phyloP scores from a whole-genome alignment of 306 rosid genomes.

The Prunus davidiana region DNA sequence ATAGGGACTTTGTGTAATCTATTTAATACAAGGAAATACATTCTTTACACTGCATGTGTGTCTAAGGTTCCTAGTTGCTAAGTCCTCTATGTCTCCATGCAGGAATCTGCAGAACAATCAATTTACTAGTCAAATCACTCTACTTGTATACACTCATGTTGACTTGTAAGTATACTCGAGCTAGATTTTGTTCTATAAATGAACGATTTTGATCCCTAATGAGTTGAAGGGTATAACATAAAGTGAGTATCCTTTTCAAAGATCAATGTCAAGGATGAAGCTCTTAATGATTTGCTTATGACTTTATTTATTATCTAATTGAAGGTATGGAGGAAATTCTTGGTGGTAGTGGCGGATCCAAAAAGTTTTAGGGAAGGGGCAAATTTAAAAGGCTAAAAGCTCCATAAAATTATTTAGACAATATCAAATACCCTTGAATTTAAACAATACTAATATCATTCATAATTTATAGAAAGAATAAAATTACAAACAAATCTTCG shows the following conservation, averaged over 20 bases:
- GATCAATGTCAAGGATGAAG: constrained; percentile 13
- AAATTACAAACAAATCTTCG: no score
- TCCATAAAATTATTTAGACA: no score
- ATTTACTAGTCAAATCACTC: constrained; percentile 66
- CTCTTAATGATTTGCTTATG: constrained; percentile 10
- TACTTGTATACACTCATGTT: constrained; percentile 66
- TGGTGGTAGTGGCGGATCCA: constrained; percentile 31
- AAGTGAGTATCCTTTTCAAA: constrained; percentile 40
- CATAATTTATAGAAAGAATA: no score
- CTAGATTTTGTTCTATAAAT: neutral
- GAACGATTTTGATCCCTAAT: constrained; percentile 66
- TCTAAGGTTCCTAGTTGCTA: constrained; percentile 12
- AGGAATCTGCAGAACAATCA: constrained; percentile 77
- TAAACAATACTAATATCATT: no score
- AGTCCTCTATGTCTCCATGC: constrained; percentile 26
- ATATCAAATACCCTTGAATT: neutral
- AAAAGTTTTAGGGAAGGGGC: neutral
- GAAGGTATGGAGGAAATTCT: constrained; percentile 80
- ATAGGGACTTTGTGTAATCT: no score
- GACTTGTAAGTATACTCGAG: constrained; percentile 55
- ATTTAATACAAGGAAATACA: no score
- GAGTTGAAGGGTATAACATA: constrained; percentile 51
- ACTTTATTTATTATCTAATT: constrained; percentile 19
- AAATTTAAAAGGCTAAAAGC: no score
- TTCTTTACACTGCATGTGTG: neutral